Evolutionary conservation across 2,329 filamentous ascomycete species (phyloP), one percentile per base, ranked within the genome.

Genomic region (Ascochyta fabae): DNA sequence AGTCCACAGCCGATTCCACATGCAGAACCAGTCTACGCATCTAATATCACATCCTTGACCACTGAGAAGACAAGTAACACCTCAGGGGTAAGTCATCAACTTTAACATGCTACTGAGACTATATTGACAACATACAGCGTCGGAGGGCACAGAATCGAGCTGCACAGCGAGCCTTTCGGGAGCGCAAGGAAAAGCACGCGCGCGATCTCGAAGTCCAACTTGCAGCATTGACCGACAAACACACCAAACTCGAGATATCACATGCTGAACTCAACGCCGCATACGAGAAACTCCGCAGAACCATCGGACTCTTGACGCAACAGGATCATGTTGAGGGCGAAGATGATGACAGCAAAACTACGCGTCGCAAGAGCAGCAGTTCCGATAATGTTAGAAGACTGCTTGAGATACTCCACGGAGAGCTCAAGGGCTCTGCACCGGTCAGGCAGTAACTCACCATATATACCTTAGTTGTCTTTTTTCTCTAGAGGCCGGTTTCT

Each of bases 121-220:
- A 16, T 9, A 38, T 72, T 58, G 64, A 60, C 41, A 16, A 6
- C 6, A 6, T 39, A 31, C 66, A 86, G 82, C 80, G 84, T 42
- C 81, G 84, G 56, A 78, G 84, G 67, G 84, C 84, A 41, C 84
- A 86, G 63, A 86, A 86, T 62, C 80, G 84, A 49, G 84, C 84
- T 35, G 86, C 84, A 2, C 84, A 87, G 68, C 77, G 84, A 54
- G 84, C 84, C 0, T 87, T 86, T 66, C 79, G 84, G 43, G 84
- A 87, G 68, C 80, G 85, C 48, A 87, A 87, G 65, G 84, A 88
- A 66, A 85, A 87, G 69, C 83, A 86, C 58, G 87, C 87, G 65
- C 83, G 83, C 58, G 86, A 88, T 62, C 81, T 88, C 19, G 86
- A 88, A 69, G 69, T 78, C 33, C 80, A 85, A 45, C 80, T 88